A percentile compares a stretch with the other conserved stretches of the same genome.
phyloP scores from a whole-genome alignment of 176 grass and related monocot species.

The Neostapfia colusana region DNA sequence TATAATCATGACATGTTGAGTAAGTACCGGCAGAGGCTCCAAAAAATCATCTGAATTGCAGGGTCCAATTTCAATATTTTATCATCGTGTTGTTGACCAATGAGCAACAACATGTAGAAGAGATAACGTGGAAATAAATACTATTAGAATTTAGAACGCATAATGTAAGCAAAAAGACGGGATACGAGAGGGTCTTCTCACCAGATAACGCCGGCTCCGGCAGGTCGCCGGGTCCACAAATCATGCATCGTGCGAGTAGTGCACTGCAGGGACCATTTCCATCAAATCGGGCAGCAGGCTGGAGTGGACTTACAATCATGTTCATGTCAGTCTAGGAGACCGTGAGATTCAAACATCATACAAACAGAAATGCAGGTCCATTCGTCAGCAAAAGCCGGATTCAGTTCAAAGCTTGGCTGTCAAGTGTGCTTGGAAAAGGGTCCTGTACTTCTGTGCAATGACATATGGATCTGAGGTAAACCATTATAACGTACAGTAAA shows the following conservation, averaged over 20 bases:
- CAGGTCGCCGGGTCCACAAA: slow-evolving; percentile 7
- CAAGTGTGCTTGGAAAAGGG: slow-evolving; percentile 16
- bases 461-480: background rate
- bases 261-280: slow-evolving; percentile 17
- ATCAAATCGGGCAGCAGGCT: slow-evolving; percentile 29
- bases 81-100: background rate
- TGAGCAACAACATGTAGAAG: background rate
- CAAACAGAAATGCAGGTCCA: slow-evolving; percentile 36
- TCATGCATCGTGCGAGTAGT: slow-evolving; percentile 10
- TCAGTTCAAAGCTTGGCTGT: slow-evolving; percentile 29
- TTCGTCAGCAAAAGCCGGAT: slow-evolving; percentile 27
- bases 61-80: background rate
- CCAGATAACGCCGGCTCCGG: background rate
- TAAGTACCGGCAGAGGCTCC: background rate
- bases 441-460: slow-evolving; percentile 11
- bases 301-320: slow-evolving; percentile 29
- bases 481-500: background rate
- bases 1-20: background rate
- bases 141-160: background rate
- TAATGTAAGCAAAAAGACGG: background rate
- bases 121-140: background rate
- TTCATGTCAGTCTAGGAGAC: slow-evolving; percentile 26
- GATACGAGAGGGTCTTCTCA: background rate
- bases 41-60: background rate
- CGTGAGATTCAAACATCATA: slow-evolving; percentile 35